Conservation (phyloP, 768 basidiomycete genomes). For the Neoboletus magnificus region DNA sequence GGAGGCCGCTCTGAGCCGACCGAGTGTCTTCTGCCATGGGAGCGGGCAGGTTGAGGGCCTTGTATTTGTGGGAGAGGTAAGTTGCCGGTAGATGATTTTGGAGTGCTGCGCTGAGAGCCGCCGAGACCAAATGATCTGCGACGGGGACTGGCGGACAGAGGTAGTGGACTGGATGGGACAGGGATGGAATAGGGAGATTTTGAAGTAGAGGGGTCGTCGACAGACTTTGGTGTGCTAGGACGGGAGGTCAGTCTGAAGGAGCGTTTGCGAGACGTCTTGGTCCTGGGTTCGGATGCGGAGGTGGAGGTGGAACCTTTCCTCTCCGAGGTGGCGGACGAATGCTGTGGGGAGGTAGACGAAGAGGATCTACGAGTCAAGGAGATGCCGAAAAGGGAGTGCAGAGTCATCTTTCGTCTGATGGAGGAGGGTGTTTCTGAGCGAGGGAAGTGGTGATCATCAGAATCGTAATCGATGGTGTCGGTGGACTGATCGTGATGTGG, state of each 20-base stretch:
- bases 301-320: conserved; percentile 28
- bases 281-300: conserved; percentile 12
- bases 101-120: conserved; percentile 26
- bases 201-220: conserved; percentile 15
- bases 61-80: conserved; percentile 25
- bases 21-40: conserved; percentile 29
- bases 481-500: conserved; percentile 13
- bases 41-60: conserved; percentile 7
- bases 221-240: conserved; percentile 29
- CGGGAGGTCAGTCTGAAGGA: conserved; percentile 33
- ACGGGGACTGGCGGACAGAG: conserved; percentile 34
- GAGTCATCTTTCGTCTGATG: conserved; percentile 18
- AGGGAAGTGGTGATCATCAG: conserved; percentile 18
- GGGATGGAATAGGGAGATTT: conserved; percentile 26
- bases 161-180: conserved; percentile 28
- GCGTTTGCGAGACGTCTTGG: conserved; percentile 24
- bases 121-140: conserved; percentile 32
- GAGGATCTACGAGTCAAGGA: conserved; percentile 28
- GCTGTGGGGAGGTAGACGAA: conserved; percentile 16
- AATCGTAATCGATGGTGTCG: conserved; percentile 12
- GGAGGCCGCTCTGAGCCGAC: conserved; percentile 30
- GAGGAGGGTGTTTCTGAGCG: conserved; percentile 32
- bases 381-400: conserved; percentile 29
- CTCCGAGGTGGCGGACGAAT: conserved; percentile 15
- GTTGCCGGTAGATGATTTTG: conserved; percentile 28